Conservation (phyloP, 2,329 filamentous ascomycete species). For the Ophiognomonia clavigignenti-juglandacearum region DNA sequence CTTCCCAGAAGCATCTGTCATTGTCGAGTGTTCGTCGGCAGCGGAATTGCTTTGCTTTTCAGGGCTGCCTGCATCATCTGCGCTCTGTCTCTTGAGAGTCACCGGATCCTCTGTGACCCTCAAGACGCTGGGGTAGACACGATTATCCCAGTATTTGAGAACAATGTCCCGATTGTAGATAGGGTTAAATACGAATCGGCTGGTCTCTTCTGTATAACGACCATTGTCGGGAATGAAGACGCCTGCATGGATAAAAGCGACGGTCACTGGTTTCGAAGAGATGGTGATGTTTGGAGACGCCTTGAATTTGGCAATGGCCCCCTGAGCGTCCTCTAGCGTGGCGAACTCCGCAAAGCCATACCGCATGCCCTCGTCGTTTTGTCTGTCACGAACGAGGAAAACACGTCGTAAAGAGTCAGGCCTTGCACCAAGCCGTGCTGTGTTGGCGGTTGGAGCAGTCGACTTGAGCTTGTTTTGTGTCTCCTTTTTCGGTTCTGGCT, state of each 20-base stretch:
- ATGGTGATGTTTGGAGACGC: conserved; percentile 74
- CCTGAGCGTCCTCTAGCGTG: conserved; percentile 69
- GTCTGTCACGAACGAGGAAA: conserved; percentile 69
- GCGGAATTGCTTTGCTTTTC: conserved; percentile 2
- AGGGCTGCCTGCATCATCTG: conserved; percentile 7
- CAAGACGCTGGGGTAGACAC: conserved; percentile 64
- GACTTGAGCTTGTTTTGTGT: conserved; percentile 51
- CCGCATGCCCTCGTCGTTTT: conserved; percentile 67
- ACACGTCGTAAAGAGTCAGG: conserved; percentile 72
- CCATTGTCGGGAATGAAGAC: conserved; percentile 74
- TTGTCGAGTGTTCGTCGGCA: conserved; percentile 29
- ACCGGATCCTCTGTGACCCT: conserved; percentile 50
- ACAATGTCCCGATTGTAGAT: conserved; percentile 63
- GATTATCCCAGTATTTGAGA: conserved; percentile 72
- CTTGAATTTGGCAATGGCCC: conserved; percentile 66
- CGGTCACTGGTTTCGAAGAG: conserved; percentile 63
- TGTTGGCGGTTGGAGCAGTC: conserved; percentile 50
- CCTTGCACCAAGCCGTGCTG: conserved; percentile 62
- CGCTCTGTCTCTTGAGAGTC: conserved; percentile 19
- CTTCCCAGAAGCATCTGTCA: conserved; percentile 29
- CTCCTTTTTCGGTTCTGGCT: conserved; percentile 39
- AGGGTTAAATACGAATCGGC: conserved; percentile 63
- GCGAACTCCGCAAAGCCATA: conserved; percentile 85
- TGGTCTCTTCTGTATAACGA: conserved; percentile 47
- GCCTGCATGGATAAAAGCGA: conserved; percentile 77